Evolutionary conservation across 352 stramenopile species (phyloP).

Genomic region (Phytophthora fragariae): DNA sequence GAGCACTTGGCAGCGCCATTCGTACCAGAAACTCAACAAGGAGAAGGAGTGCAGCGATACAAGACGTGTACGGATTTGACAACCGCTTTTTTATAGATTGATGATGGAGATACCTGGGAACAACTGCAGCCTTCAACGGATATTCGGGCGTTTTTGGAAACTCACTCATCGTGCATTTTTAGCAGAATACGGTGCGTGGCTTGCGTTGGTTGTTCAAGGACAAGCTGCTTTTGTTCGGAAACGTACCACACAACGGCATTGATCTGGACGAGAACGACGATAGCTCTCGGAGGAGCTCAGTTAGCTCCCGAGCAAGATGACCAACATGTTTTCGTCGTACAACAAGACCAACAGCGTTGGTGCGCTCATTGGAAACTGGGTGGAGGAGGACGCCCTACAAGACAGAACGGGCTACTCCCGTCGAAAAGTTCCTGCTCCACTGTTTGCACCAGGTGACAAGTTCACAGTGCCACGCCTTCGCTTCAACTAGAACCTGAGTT

Average conservation of each 20-base stretch:
- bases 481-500: background rate
- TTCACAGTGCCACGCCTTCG: background rate
- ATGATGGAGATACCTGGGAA: background rate
- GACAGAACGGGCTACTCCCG: constrained; percentile 65
- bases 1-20: constrained; percentile 24
- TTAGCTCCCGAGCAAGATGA: background rate
- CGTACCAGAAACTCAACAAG: background rate
- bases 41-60: background rate
- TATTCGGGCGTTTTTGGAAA: background rate
- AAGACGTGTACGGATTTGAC: constrained; percentile 5
- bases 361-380: constrained; percentile 85
- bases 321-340: constrained; percentile 64
- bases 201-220: background rate
- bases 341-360: constrained; percentile 87
- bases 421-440: constrained; percentile 52
- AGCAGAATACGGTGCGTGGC: constrained; percentile 25
- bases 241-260: constrained; percentile 18
- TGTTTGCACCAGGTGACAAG: constrained; percentile 42
- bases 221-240: constrained; percentile 2
- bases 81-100: constrained; percentile 29
- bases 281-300: background rate
- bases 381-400: constrained; percentile 82
- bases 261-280: constrained; percentile 5
- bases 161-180: constrained; percentile 2
- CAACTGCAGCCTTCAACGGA: constrained; percentile 4